phyloP scores from a whole-genome alignment of 1,284 basidiomycete species.

The Stygiomarasmius scandens region DNA sequence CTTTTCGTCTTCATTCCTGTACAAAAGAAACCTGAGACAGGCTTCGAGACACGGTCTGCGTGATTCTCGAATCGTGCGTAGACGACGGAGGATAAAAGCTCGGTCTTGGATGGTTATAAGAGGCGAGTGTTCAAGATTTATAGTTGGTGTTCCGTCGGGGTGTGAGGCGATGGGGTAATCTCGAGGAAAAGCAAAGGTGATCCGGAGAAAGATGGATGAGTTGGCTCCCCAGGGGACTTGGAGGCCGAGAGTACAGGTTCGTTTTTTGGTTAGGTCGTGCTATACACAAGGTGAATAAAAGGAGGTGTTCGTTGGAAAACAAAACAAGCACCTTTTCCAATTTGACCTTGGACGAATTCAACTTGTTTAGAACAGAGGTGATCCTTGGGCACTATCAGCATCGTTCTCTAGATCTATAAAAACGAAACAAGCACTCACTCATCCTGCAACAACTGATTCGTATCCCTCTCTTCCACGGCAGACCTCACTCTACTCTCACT shows the following conservation, averaged over 20 bases:
- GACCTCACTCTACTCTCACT: slow-evolving; percentile 46
- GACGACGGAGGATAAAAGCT: slow-evolving; percentile 74
- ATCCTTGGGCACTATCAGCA: slow-evolving; percentile 51
- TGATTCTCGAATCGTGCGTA: slow-evolving; percentile 71
- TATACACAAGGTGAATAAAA: no score
- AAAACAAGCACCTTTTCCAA: slow-evolving; percentile 87
- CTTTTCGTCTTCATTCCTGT: slow-evolving; percentile 58
- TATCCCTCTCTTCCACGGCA: slow-evolving; percentile 39
- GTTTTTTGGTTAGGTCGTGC: slow-evolving; percentile 80
- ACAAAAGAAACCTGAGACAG: slow-evolving; percentile 80
- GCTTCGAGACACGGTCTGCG: slow-evolving; percentile 80
- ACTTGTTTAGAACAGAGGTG: slow-evolving; percentile 73
- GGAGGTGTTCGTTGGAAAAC: no score
- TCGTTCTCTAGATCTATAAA: not conserved
- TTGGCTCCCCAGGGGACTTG: slow-evolving; percentile 90
- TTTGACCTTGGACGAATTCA: slow-evolving; percentile 74
- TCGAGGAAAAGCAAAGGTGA: slow-evolving; percentile 89
- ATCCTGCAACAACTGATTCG: slow-evolving; percentile 69
- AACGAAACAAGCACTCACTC: slow-evolving; percentile 54
- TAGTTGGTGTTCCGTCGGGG: slow-evolving; percentile 69
- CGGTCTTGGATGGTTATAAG: slow-evolving; percentile 78
- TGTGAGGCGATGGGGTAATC: slow-evolving; percentile 72
- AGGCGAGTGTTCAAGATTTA: slow-evolving; percentile 84
- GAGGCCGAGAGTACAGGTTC: slow-evolving; percentile 84
- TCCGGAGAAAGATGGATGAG: slow-evolving; percentile 80